phyloP scores from a whole-genome alignment of 495 filamentous ascomycete genomes.

The Penicillium cosmopolitanum region DNA sequence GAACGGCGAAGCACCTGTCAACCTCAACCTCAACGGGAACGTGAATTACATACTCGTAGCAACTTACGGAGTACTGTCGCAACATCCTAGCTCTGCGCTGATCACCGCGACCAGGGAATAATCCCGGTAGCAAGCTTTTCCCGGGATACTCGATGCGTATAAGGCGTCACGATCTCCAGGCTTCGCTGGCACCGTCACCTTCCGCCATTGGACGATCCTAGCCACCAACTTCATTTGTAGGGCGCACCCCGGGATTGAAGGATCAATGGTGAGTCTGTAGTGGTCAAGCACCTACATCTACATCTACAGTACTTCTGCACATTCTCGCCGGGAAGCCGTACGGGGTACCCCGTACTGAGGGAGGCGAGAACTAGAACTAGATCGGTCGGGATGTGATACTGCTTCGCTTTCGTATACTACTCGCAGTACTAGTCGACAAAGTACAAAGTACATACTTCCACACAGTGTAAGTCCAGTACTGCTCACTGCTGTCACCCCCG shows the following conservation, averaged over 20 bases:
- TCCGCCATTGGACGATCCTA: conserved; percentile 2
- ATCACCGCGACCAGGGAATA: conserved; percentile 9
- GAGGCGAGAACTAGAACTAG: too few relatives aligned
- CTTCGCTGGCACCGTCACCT: not conserved
- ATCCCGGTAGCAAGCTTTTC: conserved; percentile 15
- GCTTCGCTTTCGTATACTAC: not conserved
- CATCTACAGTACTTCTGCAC: too few relatives aligned
- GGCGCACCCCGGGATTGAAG: not conserved
- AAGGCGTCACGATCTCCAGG: not conserved
- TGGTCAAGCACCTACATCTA: too few relatives aligned
- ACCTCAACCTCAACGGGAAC: too few relatives aligned
- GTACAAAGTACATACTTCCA: too few relatives aligned
- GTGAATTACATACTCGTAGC: too few relatives aligned
- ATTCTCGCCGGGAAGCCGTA: too few relatives aligned
- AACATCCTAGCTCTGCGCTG: not conserved
- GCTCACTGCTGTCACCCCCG: conserved; percentile 1
- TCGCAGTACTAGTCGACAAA: too few relatives aligned
- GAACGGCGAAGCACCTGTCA: too few relatives aligned
- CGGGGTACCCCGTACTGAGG: too few relatives aligned
- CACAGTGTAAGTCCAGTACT: too few relatives aligned
- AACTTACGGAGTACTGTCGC: too few relatives aligned
- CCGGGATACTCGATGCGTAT: conserved; percentile 8
- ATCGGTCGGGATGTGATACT: not conserved
- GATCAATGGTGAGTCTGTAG: not conserved
- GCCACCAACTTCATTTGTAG: not conserved